Base-by-base conservation (phyloP, 78 protist genomes). In the Diacronema lutheri region DNA sequence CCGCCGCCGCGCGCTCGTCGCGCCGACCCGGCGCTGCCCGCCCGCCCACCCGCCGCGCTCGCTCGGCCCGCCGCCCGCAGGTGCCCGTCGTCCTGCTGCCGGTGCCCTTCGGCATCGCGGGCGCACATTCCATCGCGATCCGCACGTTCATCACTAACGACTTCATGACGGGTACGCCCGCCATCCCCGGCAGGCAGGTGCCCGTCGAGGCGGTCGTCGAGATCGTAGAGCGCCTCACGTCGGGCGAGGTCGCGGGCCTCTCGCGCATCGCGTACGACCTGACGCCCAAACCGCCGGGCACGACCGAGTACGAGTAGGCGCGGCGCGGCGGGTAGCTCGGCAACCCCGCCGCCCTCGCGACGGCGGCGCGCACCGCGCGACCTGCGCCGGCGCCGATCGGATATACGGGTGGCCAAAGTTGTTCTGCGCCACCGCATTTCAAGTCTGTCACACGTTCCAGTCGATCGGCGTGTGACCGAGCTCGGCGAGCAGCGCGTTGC, bases 281-380 rank as follows among this genome's bases (percentile, higher is more conserved):
- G 38, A 94, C 97, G 6, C 41, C 93, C 37, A 96, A 96, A 89
- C 98, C 98, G 38, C 98, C 98, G 12, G 97, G 96, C 77, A 96
- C 98, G 16, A 96, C 95, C 44, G 98, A 96, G 89, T 96, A 92
- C 90, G 95, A 94, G 61, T 96, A 85, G 91, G 86, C 50, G 31
- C n/a, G 61, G 33, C 74, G 44, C 14, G 62, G 23, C 14, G 61
- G 61, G n/a, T n/a, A n/a, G n/a, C n/a, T n/a, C n/a, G n/a, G n/a
- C n/a, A n/a, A n/a, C n/a, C n/a, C n/a, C n/a, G n/a, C n/a, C n/a
- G n/a, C n/a, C n/a, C n/a, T n/a, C n/a, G n/a, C n/a, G n/a, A n/a
- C n/a, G n/a, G n/a, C n/a, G n/a, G n/a, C n/a, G n/a, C n/a, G n/a
- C n/a, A n/a, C n/a, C n/a, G n/a, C n/a, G n/a, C n/a, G n/a, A n/a